Base-by-base conservation (phyloP, 768 basidiomycete species). In the Sarcodon aspratus region DNA sequence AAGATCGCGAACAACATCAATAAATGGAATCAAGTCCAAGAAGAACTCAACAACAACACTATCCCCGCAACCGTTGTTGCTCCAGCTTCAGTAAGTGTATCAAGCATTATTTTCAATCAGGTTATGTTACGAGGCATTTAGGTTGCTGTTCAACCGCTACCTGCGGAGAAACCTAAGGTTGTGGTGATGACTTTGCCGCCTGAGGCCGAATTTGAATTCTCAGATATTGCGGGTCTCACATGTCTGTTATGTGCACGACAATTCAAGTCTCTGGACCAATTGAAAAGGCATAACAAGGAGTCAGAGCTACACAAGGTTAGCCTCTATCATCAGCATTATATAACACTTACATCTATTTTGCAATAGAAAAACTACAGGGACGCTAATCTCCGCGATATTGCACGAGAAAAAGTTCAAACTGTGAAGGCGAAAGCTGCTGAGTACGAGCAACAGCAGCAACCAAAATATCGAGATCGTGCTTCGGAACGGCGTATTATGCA, bases 21-120 rank as follows among this genome's bases (percentile, higher is more conserved):
- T 58, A 97, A 98, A 62, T 99, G 95, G 96, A 98, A 94, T 61
- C 85, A 84, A 68, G 89, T 94, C 9, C 90, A 95, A 65, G 85
- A 84, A 65, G 94, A 92, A 58, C 73, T 96, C 45, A 77, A 59
- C 35, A 55, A 61, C 44, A 46, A 49, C 13, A 47, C 51, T 36
- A 45, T 48, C 21, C 33, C 56, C 12, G 43, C 46, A 7, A 33
- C 61, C 49, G 55, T 36, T 50, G 52, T 59, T 46, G 53, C 50
- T 36, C 51, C 57, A 51, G 42, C 59, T 47, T 27, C 45, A 32
- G 33, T 44, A 32, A 46, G n/a, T 32, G 1, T 33, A 27, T 27
- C 21, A 27, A 27, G 21, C 21, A 27, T 27, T 27, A 27, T 27
- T 27, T 27, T 27, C 21, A 27, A 27, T 27, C 21, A 27, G 21